These are phyloP conservation scores for Dalbergia cochinchinensis DNA, from an alignment of 306 rosid genomes.

Conservation along the genomic window DNA sequence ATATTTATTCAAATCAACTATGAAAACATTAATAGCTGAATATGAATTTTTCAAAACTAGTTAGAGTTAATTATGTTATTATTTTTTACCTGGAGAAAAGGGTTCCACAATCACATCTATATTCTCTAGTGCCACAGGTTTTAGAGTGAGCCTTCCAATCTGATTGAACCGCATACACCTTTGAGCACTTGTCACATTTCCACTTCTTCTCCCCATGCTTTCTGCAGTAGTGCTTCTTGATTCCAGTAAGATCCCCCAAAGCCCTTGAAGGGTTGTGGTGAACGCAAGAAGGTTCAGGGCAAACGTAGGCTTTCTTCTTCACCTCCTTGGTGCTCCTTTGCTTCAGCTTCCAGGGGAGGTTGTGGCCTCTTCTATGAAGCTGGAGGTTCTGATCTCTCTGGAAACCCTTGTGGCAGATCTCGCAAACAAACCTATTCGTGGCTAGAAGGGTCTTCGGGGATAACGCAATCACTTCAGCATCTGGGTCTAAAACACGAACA, in stretches of 20 bases:
- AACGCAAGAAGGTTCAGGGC: constrained; percentile 90
- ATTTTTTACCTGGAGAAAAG: constrained; percentile 74
- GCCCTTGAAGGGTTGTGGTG: constrained; percentile 94
- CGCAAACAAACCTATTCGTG: constrained; percentile 79
- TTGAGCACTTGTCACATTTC: constrained; percentile 89
- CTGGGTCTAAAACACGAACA: constrained; percentile 63
- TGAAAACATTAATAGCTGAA: too few species aligned
- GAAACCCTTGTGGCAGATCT: constrained; percentile 81
- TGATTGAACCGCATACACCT: constrained; percentile 87
- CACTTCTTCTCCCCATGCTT: constrained; percentile 97
- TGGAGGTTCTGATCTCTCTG: constrained; percentile 87
- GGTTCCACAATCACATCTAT: constrained; percentile 93
- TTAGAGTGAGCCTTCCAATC: constrained; percentile 96
- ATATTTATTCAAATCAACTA: too few species aligned
- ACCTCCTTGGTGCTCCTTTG: constrained; percentile 78
- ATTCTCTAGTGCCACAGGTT: constrained; percentile 89
- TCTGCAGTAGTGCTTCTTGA: constrained; percentile 86
- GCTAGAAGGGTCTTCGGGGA: constrained; percentile 77
- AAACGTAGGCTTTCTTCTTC: constrained; percentile 81
- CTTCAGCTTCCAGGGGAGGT: constrained; percentile 87
- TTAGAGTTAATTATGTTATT: too few species aligned
- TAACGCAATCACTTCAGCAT: constrained; percentile 81
- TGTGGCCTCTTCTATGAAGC: constrained; percentile 86
- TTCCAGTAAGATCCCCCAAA: constrained; percentile 88
- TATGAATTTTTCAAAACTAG: too few species aligned